Conservation (phyloP, 805 yeast genomes). For the Zygosaccharomyces siamensis region DNA sequence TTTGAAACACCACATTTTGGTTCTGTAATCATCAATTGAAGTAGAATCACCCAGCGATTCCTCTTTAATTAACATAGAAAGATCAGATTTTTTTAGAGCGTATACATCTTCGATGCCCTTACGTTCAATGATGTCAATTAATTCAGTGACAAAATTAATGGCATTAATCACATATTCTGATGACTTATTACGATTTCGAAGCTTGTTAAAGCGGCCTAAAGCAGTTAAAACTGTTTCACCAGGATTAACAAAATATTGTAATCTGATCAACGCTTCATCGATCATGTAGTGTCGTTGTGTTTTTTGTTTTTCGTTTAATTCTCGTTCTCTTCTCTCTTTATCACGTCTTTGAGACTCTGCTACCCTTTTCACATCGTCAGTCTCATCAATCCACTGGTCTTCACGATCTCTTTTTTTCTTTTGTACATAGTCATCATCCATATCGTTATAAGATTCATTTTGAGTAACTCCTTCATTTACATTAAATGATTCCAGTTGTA, state of each 20-base stretch:
- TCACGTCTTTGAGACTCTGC: constrained; percentile 15
- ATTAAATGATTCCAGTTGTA: constrained; percentile 49
- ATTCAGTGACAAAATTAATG: constrained; percentile 40
- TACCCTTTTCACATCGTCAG: constrained; percentile 11
- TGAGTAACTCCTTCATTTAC: constrained; percentile 42
- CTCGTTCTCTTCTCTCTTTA: constrained; percentile 16
- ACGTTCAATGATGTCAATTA: constrained; percentile 39
- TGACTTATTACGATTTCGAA: constrained; percentile 16
- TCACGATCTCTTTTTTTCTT: constrained; percentile 25
- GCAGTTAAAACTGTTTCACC: constrained; percentile 48
- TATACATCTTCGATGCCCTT: constrained; percentile 41
- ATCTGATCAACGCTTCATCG: constrained; percentile 33
- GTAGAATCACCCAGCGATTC: constrained; percentile 26
- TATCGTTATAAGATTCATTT: not conserved
- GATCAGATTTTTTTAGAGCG: constrained; percentile 42
- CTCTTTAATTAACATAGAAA: constrained; percentile 27
- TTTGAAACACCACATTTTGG: constrained; percentile 40
- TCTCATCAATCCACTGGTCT: constrained; percentile 25
- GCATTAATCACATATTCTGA: constrained; percentile 22
- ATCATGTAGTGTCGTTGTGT: constrained; percentile 21
- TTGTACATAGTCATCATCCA: not conserved
- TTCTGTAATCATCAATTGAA: constrained; percentile 17
- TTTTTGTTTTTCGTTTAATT: constrained; percentile 20
- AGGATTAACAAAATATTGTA: constrained; percentile 37
- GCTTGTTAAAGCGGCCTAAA: constrained; percentile 36